These are phyloP conservation scores for Phytopythium helicoides DNA, from an alignment of 352 stramenopile species.

Conservation along the genomic window DNA sequence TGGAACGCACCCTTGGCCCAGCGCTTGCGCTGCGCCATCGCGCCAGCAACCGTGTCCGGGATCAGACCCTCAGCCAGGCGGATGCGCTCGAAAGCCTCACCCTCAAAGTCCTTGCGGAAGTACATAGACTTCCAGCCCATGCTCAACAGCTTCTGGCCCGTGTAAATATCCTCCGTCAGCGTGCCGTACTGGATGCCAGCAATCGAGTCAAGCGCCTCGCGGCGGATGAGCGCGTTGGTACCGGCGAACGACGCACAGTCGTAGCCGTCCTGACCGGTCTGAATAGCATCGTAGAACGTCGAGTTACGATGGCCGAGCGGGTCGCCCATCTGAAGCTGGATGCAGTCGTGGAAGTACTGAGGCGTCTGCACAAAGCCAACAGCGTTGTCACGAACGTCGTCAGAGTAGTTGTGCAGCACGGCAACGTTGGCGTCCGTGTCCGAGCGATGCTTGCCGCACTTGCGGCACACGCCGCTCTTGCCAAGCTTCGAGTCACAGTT, in stretches of 20 bases:
- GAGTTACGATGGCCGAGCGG: slow-evolving; percentile 77
- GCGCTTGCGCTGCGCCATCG: slow-evolving; percentile 75
- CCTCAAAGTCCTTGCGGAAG: slow-evolving; percentile 88
- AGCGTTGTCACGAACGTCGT: slow-evolving; percentile 75
- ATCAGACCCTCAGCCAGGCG: slow-evolving; percentile 76
- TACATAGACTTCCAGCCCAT: slow-evolving; percentile 87
- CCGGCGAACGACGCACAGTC: slow-evolving; percentile 77
- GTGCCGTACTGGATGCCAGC: slow-evolving; percentile 83
- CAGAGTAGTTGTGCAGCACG: slow-evolving; percentile 75
- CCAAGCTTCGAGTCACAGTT: slow-evolving; percentile 71
- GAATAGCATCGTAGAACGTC: slow-evolving; percentile 85
- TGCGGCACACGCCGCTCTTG: slow-evolving; percentile 72
- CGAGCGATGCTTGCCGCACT: slow-evolving; percentile 70
- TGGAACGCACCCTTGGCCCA: slow-evolving; percentile 88
- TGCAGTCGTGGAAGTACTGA: slow-evolving; percentile 84
- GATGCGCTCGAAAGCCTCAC: slow-evolving; percentile 68
- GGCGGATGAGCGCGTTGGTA: slow-evolving; percentile 80
- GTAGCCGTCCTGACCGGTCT: slow-evolving; percentile 83
- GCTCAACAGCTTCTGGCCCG: slow-evolving; percentile 62
- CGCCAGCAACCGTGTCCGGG: slow-evolving; percentile 72
- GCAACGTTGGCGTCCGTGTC: slow-evolving; percentile 44
- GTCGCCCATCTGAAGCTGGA: slow-evolving; percentile 81
- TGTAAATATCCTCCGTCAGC: slow-evolving; percentile 85
- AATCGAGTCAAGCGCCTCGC: slow-evolving; percentile 82
- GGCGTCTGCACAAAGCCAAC: slow-evolving; percentile 82